Percentiles rank a stretch among this genome's conserved stretches.
These are phyloP conservation scores for Mucuna pruriens DNA, from an alignment of 306 rosid genomes.

Conservation along the genomic window DNA sequence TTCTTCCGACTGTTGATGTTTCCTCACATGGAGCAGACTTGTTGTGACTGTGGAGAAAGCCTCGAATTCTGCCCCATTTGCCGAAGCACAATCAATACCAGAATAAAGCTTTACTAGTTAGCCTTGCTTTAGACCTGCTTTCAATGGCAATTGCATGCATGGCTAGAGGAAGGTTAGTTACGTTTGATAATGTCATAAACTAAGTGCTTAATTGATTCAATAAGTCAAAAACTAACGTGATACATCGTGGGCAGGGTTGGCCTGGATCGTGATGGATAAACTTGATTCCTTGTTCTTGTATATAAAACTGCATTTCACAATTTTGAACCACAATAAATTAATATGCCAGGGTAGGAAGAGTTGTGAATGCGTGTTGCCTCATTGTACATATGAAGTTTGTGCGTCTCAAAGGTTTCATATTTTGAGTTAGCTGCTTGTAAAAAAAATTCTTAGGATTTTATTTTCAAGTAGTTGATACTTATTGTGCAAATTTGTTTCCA, in stretches of 20 bases:
- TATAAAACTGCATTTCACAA: background rate
- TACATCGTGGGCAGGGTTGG: constrained; percentile 1
- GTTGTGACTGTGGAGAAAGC: constrained; percentile 77
- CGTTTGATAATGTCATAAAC: constrained; percentile 13
- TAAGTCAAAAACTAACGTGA: background rate
- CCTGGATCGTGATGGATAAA: background rate
- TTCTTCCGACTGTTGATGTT: background rate
- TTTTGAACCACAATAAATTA: constrained; percentile 26
- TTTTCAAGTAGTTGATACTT: too few species aligned
- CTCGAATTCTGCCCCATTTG: constrained; percentile 82
- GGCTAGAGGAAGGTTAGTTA: constrained; percentile 22
- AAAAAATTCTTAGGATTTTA: background rate
- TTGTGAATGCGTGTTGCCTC: constrained; percentile 8
- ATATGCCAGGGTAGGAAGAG: background rate
- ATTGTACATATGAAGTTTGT: constrained; percentile 36
- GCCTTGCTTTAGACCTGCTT: background rate
- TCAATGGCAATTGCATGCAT: constrained; percentile 19
- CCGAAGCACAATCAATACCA: constrained; percentile 63
- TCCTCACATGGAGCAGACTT: constrained; percentile 60
- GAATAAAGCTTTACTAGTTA: constrained; percentile 72
- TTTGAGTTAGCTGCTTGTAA: constrained; percentile 9
- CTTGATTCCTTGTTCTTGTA: background rate
- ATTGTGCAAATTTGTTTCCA: too few species aligned
- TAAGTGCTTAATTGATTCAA: constrained; percentile 1
- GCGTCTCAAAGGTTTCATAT: constrained; percentile 5